These are phyloP conservation scores for Metschnikowia henanensis DNA, from an alignment of 805 yeast genomes.

Conservation along the genomic window DNA sequence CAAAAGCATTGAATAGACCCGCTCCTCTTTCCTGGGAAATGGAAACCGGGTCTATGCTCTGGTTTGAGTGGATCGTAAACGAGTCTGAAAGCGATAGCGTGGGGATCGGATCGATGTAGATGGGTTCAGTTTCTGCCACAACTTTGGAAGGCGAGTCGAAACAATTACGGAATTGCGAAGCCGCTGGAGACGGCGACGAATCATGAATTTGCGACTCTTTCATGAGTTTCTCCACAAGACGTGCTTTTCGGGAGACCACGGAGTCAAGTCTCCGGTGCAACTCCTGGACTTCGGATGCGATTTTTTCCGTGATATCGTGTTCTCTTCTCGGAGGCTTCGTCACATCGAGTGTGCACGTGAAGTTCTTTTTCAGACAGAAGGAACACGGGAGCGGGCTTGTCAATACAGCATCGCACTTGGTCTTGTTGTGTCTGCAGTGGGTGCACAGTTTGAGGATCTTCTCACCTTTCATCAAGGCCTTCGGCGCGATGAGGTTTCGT, in stretches of 20 bases:
- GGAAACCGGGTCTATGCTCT: constrained; percentile 11
- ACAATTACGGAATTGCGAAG: constrained; percentile 7
- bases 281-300: constrained; percentile 15
- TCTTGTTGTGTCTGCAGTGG: constrained; percentile 65
- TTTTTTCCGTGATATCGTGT: constrained; percentile 15
- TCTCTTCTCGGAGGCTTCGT: constrained; percentile 28
- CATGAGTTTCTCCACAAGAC: constrained; percentile 10
- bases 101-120: constrained; percentile 20
- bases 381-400: constrained; percentile 58
- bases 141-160: constrained; percentile 5
- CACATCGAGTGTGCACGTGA: constrained; percentile 54
- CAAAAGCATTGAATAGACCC: constrained; percentile 11
- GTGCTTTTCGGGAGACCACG: constrained; percentile 13
- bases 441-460: constrained; percentile 51
- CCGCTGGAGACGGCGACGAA: constrained; percentile 6
- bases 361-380: constrained; percentile 51
- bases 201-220: not conserved
- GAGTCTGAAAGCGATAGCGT: constrained; percentile 15
- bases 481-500: constrained; percentile 13
- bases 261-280: constrained; percentile 16
- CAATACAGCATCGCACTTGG: constrained; percentile 57
- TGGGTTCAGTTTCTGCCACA: constrained; percentile 1
- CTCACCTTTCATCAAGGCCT: constrained; percentile 16
- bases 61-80: constrained; percentile 18
- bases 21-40: constrained; percentile 13